Conservation (phyloP, 23 red algal species). For the Gracilaria gracilis region DNA sequence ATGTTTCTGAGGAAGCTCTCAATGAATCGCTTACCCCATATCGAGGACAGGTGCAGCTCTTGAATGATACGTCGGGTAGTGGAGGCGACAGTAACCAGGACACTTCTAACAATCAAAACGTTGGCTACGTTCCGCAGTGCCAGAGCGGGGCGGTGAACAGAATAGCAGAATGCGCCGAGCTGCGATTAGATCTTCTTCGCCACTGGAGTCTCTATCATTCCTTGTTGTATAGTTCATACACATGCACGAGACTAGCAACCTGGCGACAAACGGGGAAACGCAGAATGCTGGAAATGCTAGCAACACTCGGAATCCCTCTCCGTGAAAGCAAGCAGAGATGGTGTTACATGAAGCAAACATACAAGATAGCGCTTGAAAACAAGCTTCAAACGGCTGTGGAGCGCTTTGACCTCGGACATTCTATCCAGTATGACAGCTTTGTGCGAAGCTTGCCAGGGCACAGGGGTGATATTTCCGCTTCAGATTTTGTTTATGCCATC, state of each 20-base stretch:
- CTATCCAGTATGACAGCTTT: slow-evolving; percentile 77
- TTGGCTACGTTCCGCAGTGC: slow-evolving; percentile 48
- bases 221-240: slow-evolving; percentile 73
- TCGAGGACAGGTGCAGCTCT: slow-evolving; percentile 48
- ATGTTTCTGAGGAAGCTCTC: slow-evolving; percentile 28
- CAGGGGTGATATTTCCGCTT: slow-evolving; percentile 76
- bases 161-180: slow-evolving; percentile 69
- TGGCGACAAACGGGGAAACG: slow-evolving; percentile 87
- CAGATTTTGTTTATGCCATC: slow-evolving; percentile 65
- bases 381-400: slow-evolving; percentile 50
- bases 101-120: slow-evolving; percentile 43
- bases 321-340: slow-evolving; percentile 81
- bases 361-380: slow-evolving; percentile 67
- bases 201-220: slow-evolving; percentile 91
- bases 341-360: slow-evolving; percentile 84
- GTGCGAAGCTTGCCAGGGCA: slow-evolving; percentile 64
- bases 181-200: slow-evolving; percentile 93
- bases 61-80: slow-evolving; percentile 13
- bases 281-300: slow-evolving; percentile 86
- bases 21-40: slow-evolving; percentile 39
- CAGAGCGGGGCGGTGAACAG: slow-evolving; percentile 29
- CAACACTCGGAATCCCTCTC: slow-evolving; percentile 90
- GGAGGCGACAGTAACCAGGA: background rate
- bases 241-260: slow-evolving; percentile 64
- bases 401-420: slow-evolving; percentile 65